Conservation (phyloP, 192 early-diverging fungal genomes). For the Coemansia aciculifera region DNA sequence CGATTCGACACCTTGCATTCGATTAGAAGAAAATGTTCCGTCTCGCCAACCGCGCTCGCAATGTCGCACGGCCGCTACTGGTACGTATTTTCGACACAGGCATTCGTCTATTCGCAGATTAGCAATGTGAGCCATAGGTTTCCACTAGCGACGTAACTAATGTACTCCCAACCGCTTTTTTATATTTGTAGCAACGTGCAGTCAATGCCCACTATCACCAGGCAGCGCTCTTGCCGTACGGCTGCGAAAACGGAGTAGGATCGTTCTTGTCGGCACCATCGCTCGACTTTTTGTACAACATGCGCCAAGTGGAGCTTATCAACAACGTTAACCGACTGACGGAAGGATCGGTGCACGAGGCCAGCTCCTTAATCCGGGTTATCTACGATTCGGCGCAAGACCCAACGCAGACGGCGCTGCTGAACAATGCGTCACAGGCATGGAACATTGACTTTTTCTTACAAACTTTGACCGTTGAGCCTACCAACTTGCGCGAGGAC, state of each 20-base stretch:
- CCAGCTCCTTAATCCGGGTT: constrained; percentile 29
- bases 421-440: constrained; percentile 56
- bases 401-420: constrained; percentile 32
- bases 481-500: constrained; percentile 20
- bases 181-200: constrained; percentile 27
- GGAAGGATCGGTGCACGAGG: constrained; percentile 44
- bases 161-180: not conserved
- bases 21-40: constrained; percentile 35
- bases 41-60: constrained; percentile 26
- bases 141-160: not conserved
- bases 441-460: constrained; percentile 59
- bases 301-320: constrained; percentile 47
- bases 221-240: constrained; percentile 37
- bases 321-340: constrained; percentile 52
- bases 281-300: constrained; percentile 51
- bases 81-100: constrained; percentile 20
- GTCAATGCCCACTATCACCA: constrained; percentile 30
- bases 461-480: constrained; percentile 34
- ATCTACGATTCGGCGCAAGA: constrained; percentile 36
- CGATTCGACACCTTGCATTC: not conserved
- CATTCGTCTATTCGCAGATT: not conserved
- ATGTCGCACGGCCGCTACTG: constrained; percentile 29
- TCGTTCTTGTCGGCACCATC: constrained; percentile 43
- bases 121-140: not conserved
- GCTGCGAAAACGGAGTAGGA: constrained; percentile 29